Percentiles rank a stretch among this genome's conserved stretches.
phyloP scores from a whole-genome alignment of 306 rosid genomes.

The Pterocarpus santalinus region DNA sequence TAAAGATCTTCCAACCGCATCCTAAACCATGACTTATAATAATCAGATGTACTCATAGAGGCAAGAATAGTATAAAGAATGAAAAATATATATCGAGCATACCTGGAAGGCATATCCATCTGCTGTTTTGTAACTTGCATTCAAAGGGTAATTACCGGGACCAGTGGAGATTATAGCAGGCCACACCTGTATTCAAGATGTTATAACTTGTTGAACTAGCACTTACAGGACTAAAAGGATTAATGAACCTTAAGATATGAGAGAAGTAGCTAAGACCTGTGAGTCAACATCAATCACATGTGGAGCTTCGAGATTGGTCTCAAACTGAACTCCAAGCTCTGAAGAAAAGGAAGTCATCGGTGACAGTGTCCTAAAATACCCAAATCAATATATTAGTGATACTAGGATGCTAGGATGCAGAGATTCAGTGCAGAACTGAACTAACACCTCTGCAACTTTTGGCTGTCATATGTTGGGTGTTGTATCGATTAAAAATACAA shows the following conservation, averaged over 20 bases:
- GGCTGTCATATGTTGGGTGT: slow-evolving; percentile 28
- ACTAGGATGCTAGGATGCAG: slow-evolving; percentile 25
- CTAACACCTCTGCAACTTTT: slow-evolving; percentile 17
- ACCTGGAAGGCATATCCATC: slow-evolving; percentile 91
- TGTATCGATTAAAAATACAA: slow-evolving; percentile 27
- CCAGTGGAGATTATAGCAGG: slow-evolving; percentile 85
- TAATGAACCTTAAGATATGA: slow-evolving; percentile 36
- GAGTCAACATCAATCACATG: slow-evolving; percentile 88
- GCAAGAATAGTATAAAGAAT: slow-evolving; percentile 15
- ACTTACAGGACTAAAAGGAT: slow-evolving; percentile 44
- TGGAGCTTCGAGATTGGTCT: slow-evolving; percentile 90
- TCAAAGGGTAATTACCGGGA: slow-evolving; percentile 82
- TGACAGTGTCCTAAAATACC: slow-evolving; percentile 81
- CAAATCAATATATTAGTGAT: slow-evolving; percentile 33
- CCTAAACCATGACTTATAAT: slow-evolving; percentile 62
- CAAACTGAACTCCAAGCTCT: slow-evolving; percentile 93
- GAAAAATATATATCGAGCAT: slow-evolving; percentile 17
- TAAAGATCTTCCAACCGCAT: slow-evolving; percentile 87
- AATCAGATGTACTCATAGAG: slow-evolving; percentile 35
- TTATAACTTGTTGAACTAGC: slow-evolving; percentile 45
- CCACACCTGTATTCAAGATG: slow-evolving; percentile 76
- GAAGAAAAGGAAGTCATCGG: slow-evolving; percentile 93
- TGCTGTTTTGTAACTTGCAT: slow-evolving; percentile 96
- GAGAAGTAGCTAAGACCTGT: slow-evolving; percentile 62
- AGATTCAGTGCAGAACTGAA: slow-evolving; percentile 25